Evolutionary conservation across 2,329 filamentous ascomycete species (phyloP).

Genomic region (Raffaelea arxii): DNA sequence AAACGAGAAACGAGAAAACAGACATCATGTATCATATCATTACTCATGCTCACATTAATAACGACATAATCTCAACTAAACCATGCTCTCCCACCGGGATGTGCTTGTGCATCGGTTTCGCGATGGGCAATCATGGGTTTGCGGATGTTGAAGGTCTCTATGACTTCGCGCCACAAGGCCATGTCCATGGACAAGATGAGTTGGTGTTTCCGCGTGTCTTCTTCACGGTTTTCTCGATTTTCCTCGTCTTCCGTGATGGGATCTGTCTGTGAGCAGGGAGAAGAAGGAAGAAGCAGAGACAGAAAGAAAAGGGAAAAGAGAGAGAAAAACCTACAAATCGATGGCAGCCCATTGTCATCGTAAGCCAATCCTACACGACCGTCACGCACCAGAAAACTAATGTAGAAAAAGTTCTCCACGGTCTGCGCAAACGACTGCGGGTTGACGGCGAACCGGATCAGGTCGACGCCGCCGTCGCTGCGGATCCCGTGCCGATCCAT

Average conservation of each 20-base stretch:
- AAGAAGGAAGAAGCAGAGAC: background rate
- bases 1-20: background rate
- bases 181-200: slow-evolving; percentile 85
- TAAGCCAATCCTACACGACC: slow-evolving; percentile 65
- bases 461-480: slow-evolving; percentile 59
- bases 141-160: slow-evolving; percentile 66
- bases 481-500: slow-evolving; percentile 59
- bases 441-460: slow-evolving; percentile 85
- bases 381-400: slow-evolving; percentile 88
- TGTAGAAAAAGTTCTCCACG: slow-evolving; percentile 93
- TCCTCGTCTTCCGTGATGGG: slow-evolving; percentile 36
- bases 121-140: slow-evolving; percentile 80
- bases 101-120: slow-evolving; percentile 23
- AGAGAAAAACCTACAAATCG: slow-evolving; percentile 55
- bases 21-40: background rate
- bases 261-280: slow-evolving; percentile 18
- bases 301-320: background rate
- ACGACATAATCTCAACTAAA: slow-evolving; percentile 3
- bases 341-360: slow-evolving; percentile 67
- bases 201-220: slow-evolving; percentile 52
- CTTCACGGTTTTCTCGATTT: slow-evolving; percentile 12
- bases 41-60: background rate
- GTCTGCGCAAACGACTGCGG: slow-evolving; percentile 87
- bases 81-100: slow-evolving; percentile 11
- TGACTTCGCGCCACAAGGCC: slow-evolving; percentile 68